Evolutionary conservation across 202 grass and related monocot species (phyloP).

Genomic region (Panicum hallii): DNA sequence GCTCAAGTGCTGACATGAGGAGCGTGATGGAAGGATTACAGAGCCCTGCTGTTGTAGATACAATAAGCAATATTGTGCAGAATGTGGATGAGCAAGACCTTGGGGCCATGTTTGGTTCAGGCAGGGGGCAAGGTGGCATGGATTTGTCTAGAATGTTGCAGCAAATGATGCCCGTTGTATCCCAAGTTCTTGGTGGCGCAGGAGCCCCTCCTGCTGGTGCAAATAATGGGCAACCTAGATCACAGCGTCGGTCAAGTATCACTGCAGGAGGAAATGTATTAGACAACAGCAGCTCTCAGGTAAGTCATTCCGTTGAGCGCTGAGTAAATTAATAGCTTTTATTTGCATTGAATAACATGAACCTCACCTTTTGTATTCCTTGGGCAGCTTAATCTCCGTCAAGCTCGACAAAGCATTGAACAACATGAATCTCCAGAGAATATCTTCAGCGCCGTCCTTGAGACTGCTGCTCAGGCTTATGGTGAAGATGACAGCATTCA

Average conservation of each 20-base stretch:
- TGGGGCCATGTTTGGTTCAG: constrained; percentile 52
- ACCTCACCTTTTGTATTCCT: constrained; percentile 15
- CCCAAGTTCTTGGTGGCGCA: constrained; percentile 72
- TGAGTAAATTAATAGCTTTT: neutral
- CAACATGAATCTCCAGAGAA: constrained; percentile 60
- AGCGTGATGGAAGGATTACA: constrained; percentile 82
- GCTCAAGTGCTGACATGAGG: constrained; percentile 64
- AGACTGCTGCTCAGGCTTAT: constrained; percentile 54
- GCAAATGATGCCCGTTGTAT: constrained; percentile 93
- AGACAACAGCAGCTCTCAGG: constrained; percentile 45
- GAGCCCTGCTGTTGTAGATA: constrained; percentile 67
- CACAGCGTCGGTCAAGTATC: constrained; percentile 14
- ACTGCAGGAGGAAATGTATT: constrained; percentile 10
- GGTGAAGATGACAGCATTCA: constrained; percentile 57
- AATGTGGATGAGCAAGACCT: constrained; percentile 64
- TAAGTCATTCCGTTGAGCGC: constrained; percentile 16
- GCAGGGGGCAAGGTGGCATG: constrained; percentile 62
- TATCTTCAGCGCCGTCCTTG: constrained; percentile 74
- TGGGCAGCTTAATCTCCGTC: constrained; percentile 66
- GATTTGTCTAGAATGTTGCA: constrained; percentile 92
- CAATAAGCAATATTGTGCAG: constrained; percentile 73
- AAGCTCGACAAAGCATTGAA: constrained; percentile 68
- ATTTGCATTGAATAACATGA: neutral
- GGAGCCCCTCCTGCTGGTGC: constrained; percentile 30
- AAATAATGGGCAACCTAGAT: constrained; percentile 43